Evolutionary conservation across 169 alveolate species (phyloP), one percentile per base, ranked within the genome.

Genomic region (Plasmodium blacklocki): DNA sequence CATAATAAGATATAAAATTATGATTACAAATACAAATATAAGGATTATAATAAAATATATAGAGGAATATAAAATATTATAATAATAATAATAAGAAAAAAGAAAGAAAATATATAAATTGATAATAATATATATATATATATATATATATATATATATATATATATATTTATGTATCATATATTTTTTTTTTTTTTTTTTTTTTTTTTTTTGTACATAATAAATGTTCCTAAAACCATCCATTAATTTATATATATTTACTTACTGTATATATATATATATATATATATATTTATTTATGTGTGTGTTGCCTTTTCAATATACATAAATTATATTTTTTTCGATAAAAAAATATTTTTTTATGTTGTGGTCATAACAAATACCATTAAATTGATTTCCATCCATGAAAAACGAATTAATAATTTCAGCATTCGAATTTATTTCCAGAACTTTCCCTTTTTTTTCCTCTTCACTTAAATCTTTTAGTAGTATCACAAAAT

Each of bases 301-400:
- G n/a, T 64, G 6, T 23, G 64, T 29, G 26, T 45, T 59, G 50
- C 14, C 52, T 32, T 58, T 21, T 59, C 56, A 71, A 86, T 86
- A 86, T 15, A 67, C 60, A 23, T 86, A 86, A 19, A 86, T 86
- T 62, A 86, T 50, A 63, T 72, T 71, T 67, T 73, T 52, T 63
- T 86, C 92, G 26, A 86, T 60, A 45, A 86, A 59, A 56, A 86
- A 62, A 73, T 86, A 86, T 56, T 71, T 86, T 15, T 49, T 66
- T 29, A 70, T 59, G 58, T 62, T 86, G 18, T 70, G 23, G 8
- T 86, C 76, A 74, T 86, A 86, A 29, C 92, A 86, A 58, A 86
- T 86, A 15, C 92, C 92, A 72, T 86, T 86, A 62, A 86, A 86
- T 15, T 70, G 64, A 59, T 66, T 60, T 18, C 92, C 92, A 11